Conservation (phyloP, 495 filamentous ascomycete genomes). For the Acidomyces sp. region DNA sequence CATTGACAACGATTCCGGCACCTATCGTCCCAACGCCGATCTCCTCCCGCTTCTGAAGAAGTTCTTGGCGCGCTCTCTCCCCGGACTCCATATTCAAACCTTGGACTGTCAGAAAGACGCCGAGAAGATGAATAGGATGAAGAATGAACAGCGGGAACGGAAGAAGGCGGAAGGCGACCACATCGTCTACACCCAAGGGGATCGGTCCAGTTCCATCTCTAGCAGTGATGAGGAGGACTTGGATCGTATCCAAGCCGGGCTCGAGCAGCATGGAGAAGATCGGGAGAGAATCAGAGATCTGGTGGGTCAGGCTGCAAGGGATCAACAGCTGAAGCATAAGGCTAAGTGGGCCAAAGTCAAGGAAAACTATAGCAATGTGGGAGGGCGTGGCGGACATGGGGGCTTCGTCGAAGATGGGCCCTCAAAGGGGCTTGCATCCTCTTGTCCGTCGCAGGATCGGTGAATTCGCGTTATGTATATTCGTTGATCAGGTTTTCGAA, state of each 20-base stretch:
- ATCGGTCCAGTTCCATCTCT: constrained; percentile 35
- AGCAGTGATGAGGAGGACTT: constrained; percentile 66
- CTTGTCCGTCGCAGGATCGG: too few species aligned
- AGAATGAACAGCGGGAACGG: constrained; percentile 47
- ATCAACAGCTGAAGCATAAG: constrained; percentile 13
- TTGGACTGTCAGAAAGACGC: constrained; percentile 56
- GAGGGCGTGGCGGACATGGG: too few species aligned
- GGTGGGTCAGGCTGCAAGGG: constrained; percentile 6
- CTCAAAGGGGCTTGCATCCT: too few species aligned
- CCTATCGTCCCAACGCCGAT: constrained; percentile 72
- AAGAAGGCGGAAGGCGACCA: constrained; percentile 50
- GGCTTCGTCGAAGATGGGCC: too few species aligned
- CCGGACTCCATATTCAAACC: constrained; percentile 55
- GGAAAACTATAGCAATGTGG: too few species aligned
- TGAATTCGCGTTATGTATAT: too few species aligned
- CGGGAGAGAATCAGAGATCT: constrained; percentile 3
- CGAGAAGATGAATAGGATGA: constrained; percentile 46
- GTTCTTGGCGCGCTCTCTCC: constrained; percentile 58
- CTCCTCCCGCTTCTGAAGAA: constrained; percentile 53
- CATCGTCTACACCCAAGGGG: constrained; percentile 51
- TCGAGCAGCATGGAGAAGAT: constrained; percentile 10
- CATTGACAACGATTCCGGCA: constrained; percentile 91
- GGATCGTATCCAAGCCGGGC: constrained; percentile 35
- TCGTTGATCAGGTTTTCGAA: too few species aligned
- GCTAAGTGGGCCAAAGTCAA: constrained; percentile 7